Conservation (phyloP, 257 asterid species). For the Solanum rostratum region DNA sequence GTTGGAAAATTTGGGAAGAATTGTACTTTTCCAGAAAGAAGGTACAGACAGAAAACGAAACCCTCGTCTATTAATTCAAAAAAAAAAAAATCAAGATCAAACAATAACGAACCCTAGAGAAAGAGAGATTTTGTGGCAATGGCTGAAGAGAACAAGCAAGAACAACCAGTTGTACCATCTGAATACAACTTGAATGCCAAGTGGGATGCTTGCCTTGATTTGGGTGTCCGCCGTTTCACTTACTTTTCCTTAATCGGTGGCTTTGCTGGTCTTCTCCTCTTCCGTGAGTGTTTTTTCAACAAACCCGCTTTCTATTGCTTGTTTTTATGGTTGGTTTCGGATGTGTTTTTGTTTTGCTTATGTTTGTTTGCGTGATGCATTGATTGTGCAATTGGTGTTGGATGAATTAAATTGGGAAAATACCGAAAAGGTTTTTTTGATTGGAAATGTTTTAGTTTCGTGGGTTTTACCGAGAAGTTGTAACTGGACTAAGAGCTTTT, state of each 20-base stretch:
- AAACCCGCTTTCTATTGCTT: background rate
- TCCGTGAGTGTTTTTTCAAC: conserved; percentile 32
- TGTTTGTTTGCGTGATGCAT: background rate
- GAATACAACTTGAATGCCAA: conserved; percentile 55
- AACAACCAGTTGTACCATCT: conserved; percentile 6
- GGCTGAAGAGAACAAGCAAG: conserved; percentile 40
- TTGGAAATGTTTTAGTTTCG: background rate
- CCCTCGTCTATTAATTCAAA: background rate
- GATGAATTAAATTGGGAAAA: background rate
- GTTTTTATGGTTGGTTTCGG: background rate
- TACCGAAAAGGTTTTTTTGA: background rate
- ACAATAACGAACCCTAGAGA: background rate
- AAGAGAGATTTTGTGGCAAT: conserved; percentile 14
- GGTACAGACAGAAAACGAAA: background rate
- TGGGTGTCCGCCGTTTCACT: conserved; percentile 51
- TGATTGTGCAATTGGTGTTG: background rate
- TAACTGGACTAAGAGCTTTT: background rate
- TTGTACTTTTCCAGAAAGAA: background rate
- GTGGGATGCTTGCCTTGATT: conserved; percentile 76
- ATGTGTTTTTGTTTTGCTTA: background rate
- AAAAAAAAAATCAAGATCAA: background rate
- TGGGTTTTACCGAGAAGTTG: background rate
- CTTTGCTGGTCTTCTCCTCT: conserved; percentile 56
- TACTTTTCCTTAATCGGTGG: conserved; percentile 62
- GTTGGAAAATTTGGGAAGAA: background rate